Evolutionary conservation across 805 yeast species (phyloP).

Genomic region (Grigorovia transvaalensis): DNA sequence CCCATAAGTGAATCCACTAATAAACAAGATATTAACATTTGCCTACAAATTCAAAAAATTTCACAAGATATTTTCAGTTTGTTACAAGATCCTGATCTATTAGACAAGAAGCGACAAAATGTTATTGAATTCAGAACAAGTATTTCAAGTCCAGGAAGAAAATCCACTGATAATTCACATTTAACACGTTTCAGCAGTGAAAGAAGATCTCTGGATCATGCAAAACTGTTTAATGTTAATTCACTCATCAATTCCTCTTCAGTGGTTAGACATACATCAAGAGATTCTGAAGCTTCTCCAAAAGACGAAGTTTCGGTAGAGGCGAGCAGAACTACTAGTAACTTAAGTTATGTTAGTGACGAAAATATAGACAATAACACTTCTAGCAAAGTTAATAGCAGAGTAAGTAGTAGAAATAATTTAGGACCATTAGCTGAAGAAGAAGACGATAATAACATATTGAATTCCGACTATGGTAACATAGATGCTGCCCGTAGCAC

Average conservation of each 20-base stretch:
- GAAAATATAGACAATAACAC: not conserved
- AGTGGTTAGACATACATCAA: not conserved
- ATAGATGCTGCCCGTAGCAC: not conserved
- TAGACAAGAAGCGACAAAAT: conserved; percentile 20
- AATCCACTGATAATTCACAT: conserved; percentile 28
- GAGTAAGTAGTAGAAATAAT: conserved; percentile 2
- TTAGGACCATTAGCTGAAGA: conserved; percentile 24
- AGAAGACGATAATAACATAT: conserved; percentile 3
- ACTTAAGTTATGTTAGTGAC: not conserved
- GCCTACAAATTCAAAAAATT: conserved; percentile 30
- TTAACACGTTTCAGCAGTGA: conserved; percentile 6
- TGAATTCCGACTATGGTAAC: no score
- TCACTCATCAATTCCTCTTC: not conserved
- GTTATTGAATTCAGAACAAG: conserved; percentile 25
- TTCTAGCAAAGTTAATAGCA: not conserved
- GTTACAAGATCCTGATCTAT: conserved; percentile 17
- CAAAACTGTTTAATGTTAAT: not conserved
- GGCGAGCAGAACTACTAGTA: not conserved
- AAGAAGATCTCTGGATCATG: not conserved
- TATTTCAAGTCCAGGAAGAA: conserved; percentile 27
- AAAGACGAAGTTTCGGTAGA: not conserved
- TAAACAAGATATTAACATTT: conserved; percentile 28
- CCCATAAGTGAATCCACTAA: conserved; percentile 27
- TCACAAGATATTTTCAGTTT: conserved; percentile 33
- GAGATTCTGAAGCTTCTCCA: conserved; percentile 13